Base-by-base conservation (phyloP, 495 filamentous ascomycete genomes). In the Thermochaetoides thermophila region DNA sequence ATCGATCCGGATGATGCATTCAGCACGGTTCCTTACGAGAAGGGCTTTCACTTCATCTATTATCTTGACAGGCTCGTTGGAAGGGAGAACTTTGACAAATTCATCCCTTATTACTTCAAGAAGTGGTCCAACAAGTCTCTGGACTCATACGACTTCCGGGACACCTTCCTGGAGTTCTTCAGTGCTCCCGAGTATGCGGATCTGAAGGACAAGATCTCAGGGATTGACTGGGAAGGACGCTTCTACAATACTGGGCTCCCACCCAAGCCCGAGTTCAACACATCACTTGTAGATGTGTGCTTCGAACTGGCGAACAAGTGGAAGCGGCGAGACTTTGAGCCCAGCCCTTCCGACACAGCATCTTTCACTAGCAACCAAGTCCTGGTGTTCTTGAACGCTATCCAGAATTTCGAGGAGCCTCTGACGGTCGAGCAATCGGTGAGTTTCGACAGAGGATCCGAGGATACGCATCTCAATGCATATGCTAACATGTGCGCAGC, bases 1-100 rank as follows among this genome's bases (percentile, higher is more conserved):
- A 76, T 86, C 48, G 84, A 95, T 48, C 87, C 87, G 0, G 89
- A 95, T 55, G 87, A 97, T 59, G 82, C 85, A 5, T 97, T 94
- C 57, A 86, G 80, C 31, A 77, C 70, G 18, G 64, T 95, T 17
- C 89, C 89, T 0, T 83, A 83, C 34, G 79, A 76, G 46, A 77
- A 77, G 52, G 67, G 59, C 27, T 64, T 66, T 42, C 59, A 66
- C 39, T 63, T 66, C 31, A 52, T 97, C 32, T 93, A 78, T 52
- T 69, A 81, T 42, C 68, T 97, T 7, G 89, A 97, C 41, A 76
- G 73, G 18, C 64, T 89, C 7, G 63, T 97, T 2, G 84, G 85
- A n/a, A 77, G 81, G 43, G 63, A 75, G 25, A 78, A 82, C 47
- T 97, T 84, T 58, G 78, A 95, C 63, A 76, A 71, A 40, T 97